Evolutionary conservation across 2,329 filamentous ascomycete genomes (phyloP).

Genomic region (Alternaria postmessia): DNA sequence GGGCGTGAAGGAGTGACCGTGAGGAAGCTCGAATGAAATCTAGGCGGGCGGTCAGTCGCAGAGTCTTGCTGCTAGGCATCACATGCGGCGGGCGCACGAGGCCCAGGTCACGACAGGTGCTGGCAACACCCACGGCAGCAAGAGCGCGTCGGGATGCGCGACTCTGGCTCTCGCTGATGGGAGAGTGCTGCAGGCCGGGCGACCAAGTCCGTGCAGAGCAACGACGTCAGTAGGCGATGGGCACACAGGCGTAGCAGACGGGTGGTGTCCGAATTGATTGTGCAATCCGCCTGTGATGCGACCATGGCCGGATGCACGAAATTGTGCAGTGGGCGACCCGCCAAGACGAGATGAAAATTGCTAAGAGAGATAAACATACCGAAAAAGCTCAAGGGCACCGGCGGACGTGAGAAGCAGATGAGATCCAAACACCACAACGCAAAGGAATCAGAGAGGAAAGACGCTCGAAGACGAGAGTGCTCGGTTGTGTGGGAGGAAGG

Average conservation of each 20-base stretch:
- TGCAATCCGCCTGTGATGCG: slow-evolving; percentile 11
- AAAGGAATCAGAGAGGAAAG: slow-evolving; percentile 42
- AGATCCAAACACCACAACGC: slow-evolving; percentile 43
- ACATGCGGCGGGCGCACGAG: slow-evolving; percentile 46
- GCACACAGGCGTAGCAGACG: slow-evolving; percentile 5
- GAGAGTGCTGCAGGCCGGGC: background rate
- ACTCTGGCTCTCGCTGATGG: slow-evolving; percentile 4
- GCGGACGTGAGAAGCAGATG: slow-evolving; percentile 29
- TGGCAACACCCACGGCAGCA: slow-evolving; percentile 5
- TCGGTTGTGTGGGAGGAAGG: slow-evolving; percentile 24
- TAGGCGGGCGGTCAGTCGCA: slow-evolving; percentile 40
- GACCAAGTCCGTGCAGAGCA: slow-evolving; percentile 26
- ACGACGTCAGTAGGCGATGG: slow-evolving; percentile 30
- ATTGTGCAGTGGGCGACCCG: slow-evolving; percentile 16
- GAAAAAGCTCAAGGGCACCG: slow-evolving; percentile 34
- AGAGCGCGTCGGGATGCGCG: slow-evolving; percentile 7
- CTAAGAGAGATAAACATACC: slow-evolving; percentile 30
- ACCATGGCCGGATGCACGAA: slow-evolving; percentile 10
- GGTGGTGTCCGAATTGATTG: slow-evolving; percentile 8
- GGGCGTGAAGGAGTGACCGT: slow-evolving; percentile 45
- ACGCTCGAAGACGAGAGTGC: slow-evolving; percentile 17
- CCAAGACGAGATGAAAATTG: slow-evolving; percentile 41
- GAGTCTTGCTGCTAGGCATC: slow-evolving; percentile 32
- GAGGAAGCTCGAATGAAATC: slow-evolving; percentile 40
- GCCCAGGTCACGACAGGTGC: slow-evolving; percentile 24